Evolutionary conservation across 1,284 basidiomycete species (phyloP), one percentile per base, ranked within the genome.

Genomic region (Mycosarcoma maydis): DNA sequence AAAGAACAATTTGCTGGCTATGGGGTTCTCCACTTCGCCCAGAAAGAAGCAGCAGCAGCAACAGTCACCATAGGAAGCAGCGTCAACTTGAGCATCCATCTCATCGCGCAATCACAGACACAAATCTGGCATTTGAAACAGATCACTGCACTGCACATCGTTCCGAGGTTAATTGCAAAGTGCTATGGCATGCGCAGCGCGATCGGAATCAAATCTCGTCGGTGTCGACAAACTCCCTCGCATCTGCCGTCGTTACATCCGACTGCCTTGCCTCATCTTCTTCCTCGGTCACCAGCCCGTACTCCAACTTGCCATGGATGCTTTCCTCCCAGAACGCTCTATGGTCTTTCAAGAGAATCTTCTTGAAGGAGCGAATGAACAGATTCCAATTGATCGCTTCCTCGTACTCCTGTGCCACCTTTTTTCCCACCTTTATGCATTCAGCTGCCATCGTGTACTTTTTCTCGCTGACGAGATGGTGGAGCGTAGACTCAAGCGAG

Each of bases 361-460:
- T 51, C 33, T 71, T 71, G 34, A 71, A 46, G 10, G 24, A 14
- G 5, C 68, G 62, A 13, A 65, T 30, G 40, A 45, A 71, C 9
- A 39, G 24, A 37, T 71, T 71, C 68, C 68, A 71, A 10, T 53
- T 52, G 52, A 71, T 66, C 7, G 68, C 68, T 27, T 71, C 68
- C 36, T 71, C 68, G 24, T 71, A 71, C 33, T 71, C 58, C 37
- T 61, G 57, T 9, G 57, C 61, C 10, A 48, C 58, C 29, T 50
- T 51, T 20, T 71, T 71, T 8, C 53, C 61, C 14, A 53, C 54
- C 14, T 38, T 47, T 26, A 66, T 41, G 30, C 68, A 54, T 8
- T 47, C 47, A 1, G 50, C 51, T 36, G 43, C 51, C 22, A 17
- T 6, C 4, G 44, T 49, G 38, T 71, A 71, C 32, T 45, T 34